phyloP scores from a whole-genome alignment of 2,329 filamentous ascomycete species.

The Aschersonia sp. region DNA sequence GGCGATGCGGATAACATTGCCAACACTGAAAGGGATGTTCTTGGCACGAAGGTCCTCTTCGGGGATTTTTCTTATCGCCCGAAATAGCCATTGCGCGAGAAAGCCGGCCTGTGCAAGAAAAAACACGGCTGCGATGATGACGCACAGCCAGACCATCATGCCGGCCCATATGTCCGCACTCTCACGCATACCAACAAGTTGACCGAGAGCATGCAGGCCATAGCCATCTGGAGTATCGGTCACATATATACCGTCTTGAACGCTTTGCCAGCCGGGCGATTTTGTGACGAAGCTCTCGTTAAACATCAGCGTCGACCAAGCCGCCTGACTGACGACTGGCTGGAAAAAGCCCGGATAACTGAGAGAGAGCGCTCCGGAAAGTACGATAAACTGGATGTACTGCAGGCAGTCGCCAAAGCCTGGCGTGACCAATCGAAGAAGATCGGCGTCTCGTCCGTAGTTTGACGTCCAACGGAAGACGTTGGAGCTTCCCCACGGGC shows the following conservation, averaged over 20 bases:
- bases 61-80: constrained; percentile 52
- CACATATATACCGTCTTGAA: constrained; percentile 78
- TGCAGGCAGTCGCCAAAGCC: constrained; percentile 94
- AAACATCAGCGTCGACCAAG: constrained; percentile 87
- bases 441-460: constrained; percentile 84
- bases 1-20: constrained; percentile 68
- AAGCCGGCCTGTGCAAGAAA: constrained; percentile 66
- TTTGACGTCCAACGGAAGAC: constrained; percentile 96
- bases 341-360: constrained; percentile 92
- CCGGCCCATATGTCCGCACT: constrained; percentile 80
- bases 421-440: constrained; percentile 82
- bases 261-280: constrained; percentile 46
- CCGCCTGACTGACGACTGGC: constrained; percentile 71
- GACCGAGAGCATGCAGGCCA: constrained; percentile 64
- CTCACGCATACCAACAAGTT: constrained; percentile 66
- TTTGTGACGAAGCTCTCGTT: constrained; percentile 75
- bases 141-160: constrained; percentile 81
- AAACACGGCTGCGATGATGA: constrained; percentile 55
- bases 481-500: constrained; percentile 85
- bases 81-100: constrained; percentile 59
- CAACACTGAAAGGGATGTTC: constrained; percentile 75
- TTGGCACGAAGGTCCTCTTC: constrained; percentile 84
- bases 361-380: constrained; percentile 77
- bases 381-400: constrained; percentile 83
- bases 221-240: constrained; percentile 69